These are phyloP conservation scores for Zasmidium citrigriseum DNA, from an alignment of 2,329 filamentous ascomycete species.

Conservation along the genomic window DNA sequence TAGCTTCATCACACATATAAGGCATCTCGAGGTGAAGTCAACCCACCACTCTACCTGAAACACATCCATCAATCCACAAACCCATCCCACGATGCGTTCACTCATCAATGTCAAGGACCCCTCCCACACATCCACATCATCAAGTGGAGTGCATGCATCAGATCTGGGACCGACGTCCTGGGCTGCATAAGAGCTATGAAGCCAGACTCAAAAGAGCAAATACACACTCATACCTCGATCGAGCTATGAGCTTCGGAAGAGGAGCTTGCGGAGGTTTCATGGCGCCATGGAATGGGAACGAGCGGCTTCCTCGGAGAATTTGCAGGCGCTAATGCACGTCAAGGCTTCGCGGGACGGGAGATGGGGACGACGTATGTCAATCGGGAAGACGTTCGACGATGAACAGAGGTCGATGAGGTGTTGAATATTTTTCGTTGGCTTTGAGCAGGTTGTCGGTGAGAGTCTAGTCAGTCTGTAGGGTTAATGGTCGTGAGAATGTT, in stretches of 20 bases:
- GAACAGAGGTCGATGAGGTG: no score
- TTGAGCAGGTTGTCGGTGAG: neutral
- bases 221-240: neutral
- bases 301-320: neutral
- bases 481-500: neutral
- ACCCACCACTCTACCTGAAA: no score
- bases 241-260: neutral
- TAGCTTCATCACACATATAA: no score
- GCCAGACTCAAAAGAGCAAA: neutral
- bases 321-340: neutral
- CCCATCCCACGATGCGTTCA: no score
- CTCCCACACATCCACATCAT: no score
- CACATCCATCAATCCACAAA: no score
- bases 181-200: neutral
- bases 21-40: no score
- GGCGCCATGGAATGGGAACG: neutral
- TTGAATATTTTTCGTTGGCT: neutral
- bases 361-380: neutral
- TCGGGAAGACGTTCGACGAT: no score
- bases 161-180: no score
- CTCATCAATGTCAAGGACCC: no score
- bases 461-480: neutral
- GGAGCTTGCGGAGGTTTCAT: neutral
- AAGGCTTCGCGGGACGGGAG: neutral
- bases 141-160: no score